Conservation (phyloP, 2,329 filamentous ascomycete species). For the Epichloe amarillans region DNA sequence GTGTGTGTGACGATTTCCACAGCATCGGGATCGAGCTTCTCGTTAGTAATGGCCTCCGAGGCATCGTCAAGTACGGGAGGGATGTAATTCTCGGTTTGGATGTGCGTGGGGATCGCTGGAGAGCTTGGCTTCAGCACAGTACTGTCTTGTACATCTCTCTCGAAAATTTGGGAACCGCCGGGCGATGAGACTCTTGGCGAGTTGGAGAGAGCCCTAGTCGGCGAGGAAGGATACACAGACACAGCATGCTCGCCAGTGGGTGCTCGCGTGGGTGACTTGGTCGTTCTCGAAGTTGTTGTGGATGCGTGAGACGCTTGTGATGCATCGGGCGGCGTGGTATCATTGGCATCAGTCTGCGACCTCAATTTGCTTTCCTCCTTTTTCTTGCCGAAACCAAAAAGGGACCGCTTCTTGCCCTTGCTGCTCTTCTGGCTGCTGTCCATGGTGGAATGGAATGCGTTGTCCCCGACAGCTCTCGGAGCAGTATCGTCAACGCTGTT, state of each 20-base stretch:
- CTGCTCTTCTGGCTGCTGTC: slow-evolving; percentile 13
- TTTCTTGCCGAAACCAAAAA: slow-evolving; percentile 52
- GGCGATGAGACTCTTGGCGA: slow-evolving; percentile 70
- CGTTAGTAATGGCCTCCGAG: slow-evolving; percentile 81
- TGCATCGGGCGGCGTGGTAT: slow-evolving; percentile 17
- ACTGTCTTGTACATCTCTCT: slow-evolving; percentile 84
- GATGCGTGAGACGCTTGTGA: slow-evolving; percentile 2
- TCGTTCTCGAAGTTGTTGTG: slow-evolving; percentile 11
- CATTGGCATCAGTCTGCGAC: slow-evolving; percentile 20
- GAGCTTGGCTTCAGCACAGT: slow-evolving; percentile 54
- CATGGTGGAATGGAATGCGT: slow-evolving; percentile 14
- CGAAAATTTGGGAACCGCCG: slow-evolving; percentile 72
- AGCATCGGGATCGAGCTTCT: slow-evolving; percentile 68
- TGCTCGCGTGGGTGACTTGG: slow-evolving; percentile 24
- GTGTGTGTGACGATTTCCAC: slow-evolving; percentile 88
- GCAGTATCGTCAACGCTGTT: slow-evolving; percentile 18
- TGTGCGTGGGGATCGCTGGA: slow-evolving; percentile 82
- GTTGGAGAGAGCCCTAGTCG: slow-evolving; percentile 50
- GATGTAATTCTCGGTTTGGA: slow-evolving; percentile 88
- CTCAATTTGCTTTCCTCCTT: slow-evolving; percentile 32
- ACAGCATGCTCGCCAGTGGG: slow-evolving; percentile 23
- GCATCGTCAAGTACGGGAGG: slow-evolving; percentile 84
- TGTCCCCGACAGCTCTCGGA: slow-evolving; percentile 16
- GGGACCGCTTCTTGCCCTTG: slow-evolving; percentile 39
- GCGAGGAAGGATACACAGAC: slow-evolving; percentile 45